A percentile compares a stretch with the other conserved stretches of the same genome.
Conservation (phyloP, 169 alveolate genomes). For the Eimeria necatrix region DNA sequence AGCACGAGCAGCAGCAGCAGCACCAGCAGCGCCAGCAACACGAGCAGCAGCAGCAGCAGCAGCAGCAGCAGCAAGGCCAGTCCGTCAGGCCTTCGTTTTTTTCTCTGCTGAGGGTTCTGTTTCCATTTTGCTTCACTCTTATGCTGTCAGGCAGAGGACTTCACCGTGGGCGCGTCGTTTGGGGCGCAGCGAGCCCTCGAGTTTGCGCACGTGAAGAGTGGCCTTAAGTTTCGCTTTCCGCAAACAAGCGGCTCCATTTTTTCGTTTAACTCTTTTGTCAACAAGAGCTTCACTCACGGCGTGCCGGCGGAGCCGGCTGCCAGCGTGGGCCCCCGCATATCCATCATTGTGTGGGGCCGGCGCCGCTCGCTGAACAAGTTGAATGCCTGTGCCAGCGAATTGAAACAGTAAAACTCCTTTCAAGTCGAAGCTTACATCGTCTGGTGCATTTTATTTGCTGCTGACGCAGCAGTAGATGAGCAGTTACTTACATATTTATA, state of each 20-base stretch:
- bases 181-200: conserved; percentile 84
- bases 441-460: no score
- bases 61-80: no score
- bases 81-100: no score
- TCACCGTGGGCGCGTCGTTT: conserved; percentile 86
- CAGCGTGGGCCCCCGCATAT: conserved; percentile 71
- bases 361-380: conserved; percentile 49
- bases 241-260: conserved; percentile 79
- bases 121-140: background rate
- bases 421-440: no score
- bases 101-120: background rate
- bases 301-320: conserved; percentile 63
- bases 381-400: conserved; percentile 73
- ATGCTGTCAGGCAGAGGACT: conserved; percentile 78
- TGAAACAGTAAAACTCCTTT: background rate
- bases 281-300: conserved; percentile 77
- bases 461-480: no score
- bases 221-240: conserved; percentile 60
- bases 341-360: conserved; percentile 80
- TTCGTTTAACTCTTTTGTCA: conserved; percentile 73
- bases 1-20: no score
- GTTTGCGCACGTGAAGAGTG: conserved; percentile 75
- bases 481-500: no score
- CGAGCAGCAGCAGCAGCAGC: no score
- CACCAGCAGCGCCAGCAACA: no score